Conservation (phyloP, 2,329 filamentous ascomycete species). For the Venturia asperata region DNA sequence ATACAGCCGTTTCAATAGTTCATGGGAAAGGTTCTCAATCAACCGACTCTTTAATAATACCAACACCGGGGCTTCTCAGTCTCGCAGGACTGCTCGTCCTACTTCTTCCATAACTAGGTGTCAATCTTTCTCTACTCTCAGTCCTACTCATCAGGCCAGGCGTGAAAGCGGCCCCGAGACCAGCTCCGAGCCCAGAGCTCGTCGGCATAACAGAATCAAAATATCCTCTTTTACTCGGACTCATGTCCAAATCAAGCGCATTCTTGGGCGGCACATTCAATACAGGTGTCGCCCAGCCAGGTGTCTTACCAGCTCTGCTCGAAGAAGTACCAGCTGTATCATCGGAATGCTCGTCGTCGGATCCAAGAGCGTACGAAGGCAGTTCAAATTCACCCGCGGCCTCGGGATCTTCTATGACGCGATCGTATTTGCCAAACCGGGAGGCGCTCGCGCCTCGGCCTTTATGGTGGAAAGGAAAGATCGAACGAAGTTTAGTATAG, state of each 20-base stretch:
- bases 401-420: slow-evolving; percentile 58
- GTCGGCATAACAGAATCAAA: slow-evolving; percentile 25
- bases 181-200: slow-evolving; percentile 30
- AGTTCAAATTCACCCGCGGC: slow-evolving; percentile 65
- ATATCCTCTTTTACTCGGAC: slow-evolving; percentile 22
- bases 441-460: slow-evolving; percentile 28
- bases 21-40: background rate
- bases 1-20: background rate
- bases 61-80: slow-evolving; percentile 3
- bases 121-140: slow-evolving; percentile 75
- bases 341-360: slow-evolving; percentile 55
- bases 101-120: slow-evolving; percentile 48
- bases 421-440: slow-evolving; percentile 54
- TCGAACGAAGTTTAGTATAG: slow-evolving; percentile 49
- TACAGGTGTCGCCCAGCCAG: slow-evolving; percentile 62
- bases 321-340: slow-evolving; percentile 13
- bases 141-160: slow-evolving; percentile 72
- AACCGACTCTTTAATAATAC: slow-evolving; percentile 8
- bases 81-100: slow-evolving; percentile 40
- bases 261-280: slow-evolving; percentile 28
- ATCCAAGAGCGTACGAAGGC: slow-evolving; percentile 51
- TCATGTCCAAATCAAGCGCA: background rate
- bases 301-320: slow-evolving; percentile 51
- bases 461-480: slow-evolving; percentile 39
- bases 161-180: slow-evolving; percentile 46